Evolutionary conservation across 164 flowering plant species (phyloP), one percentile per base, ranked within the genome.

Genomic region (Vitis rupestris): DNA sequence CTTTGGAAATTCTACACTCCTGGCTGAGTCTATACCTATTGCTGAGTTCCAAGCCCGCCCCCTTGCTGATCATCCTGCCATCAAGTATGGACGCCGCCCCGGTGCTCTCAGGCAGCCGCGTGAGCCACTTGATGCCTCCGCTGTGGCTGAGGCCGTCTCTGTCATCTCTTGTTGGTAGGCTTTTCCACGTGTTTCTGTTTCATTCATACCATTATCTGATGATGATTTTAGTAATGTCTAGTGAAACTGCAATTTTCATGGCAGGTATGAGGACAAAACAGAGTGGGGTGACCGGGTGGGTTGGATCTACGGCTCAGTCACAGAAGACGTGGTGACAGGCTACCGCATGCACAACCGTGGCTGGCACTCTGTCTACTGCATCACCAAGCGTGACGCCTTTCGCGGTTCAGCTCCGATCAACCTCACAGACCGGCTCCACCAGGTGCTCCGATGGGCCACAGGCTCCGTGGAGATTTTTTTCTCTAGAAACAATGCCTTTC

Each of bases 301-400:
- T 0, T 91, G 97, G 94, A 91, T 91, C 70, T 91, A 91, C 54
- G 97, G 97, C 10, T 90, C 96, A 0, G 93, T 90, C 63, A 90
- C 93, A 2, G 96, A 90, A 44, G 96, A 90, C 58, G 97, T 91
- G 73, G 97, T 91, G 63, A 89, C 97, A 14, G 97, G 97, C 10
- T 91, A 89, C 76, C 79, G 92, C 4, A 89, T 91, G 97, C 97
- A 91, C 80, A 91, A 91, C 75, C 85, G 94, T 11, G 97, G 97
- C 1, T 89, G 97, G 97, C 89, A 76, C 48, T 89, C 94, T 0
- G 75, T 91, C 23, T 91, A 91, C 71, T 88, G 92, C 77, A 74
- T 91, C 64, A 91, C 97, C 13, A 88, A 88, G 71, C 86, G 91
- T 0, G 97, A 89, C 23, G 88, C 97, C 0, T 91, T 89, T 71